Conservation (phyloP, 2,329 filamentous ascomycete genomes). For the Pestalotiopsis sp. region DNA sequence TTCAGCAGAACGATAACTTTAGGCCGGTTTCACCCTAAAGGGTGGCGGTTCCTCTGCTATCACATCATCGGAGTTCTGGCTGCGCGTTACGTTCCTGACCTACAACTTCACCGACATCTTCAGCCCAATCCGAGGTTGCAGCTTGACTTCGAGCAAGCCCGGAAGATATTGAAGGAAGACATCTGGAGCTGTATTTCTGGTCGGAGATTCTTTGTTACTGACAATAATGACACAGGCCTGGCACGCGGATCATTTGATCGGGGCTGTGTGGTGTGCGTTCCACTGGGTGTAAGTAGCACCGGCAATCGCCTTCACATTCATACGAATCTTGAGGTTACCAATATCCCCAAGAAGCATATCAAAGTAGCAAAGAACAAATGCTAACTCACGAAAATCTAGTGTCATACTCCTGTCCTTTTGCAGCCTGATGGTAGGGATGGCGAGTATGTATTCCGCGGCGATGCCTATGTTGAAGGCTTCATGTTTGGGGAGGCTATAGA, state of each 20-base stretch:
- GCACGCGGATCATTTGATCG: no score
- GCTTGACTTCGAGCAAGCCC: accelerated
- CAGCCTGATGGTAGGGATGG: background rate
- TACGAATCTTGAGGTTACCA: no score
- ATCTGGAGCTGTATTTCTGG: accelerated
- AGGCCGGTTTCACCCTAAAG: accelerated
- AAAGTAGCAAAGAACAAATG: no score
- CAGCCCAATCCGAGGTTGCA: background rate
- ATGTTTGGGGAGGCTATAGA: background rate
- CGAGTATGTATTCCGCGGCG: background rate
- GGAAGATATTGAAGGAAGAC: accelerated
- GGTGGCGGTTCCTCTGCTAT: background rate
- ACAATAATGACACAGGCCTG: background rate
- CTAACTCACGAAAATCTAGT: background rate
- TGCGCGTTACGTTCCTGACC: background rate
- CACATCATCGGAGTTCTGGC: background rate
- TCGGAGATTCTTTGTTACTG: background rate
- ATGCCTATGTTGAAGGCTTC: background rate
- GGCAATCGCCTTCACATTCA: background rate
- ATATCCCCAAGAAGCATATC: no score
- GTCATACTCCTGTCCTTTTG: accelerated
- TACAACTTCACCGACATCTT: background rate
- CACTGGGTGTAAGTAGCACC: background rate
- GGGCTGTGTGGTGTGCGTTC: background rate
- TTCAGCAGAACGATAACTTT: background rate